Evolutionary conservation across 345 rosid species (phyloP), one percentile per base, ranked within the genome.

Genomic region (Salix exigua): DNA sequence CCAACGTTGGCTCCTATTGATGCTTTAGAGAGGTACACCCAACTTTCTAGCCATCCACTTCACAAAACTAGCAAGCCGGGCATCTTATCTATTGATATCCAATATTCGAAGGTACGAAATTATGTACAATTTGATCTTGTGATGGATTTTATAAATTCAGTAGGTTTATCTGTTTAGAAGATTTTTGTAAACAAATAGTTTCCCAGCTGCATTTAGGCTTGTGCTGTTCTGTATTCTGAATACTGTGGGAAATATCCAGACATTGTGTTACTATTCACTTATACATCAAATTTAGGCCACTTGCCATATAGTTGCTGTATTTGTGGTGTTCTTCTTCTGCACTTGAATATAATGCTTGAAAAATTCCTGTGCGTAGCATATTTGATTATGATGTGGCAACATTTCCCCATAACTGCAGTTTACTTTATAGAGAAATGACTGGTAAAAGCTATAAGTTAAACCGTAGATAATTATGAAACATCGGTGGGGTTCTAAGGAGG

Each of bases 11-110:
- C 95, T 70, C 72, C 96, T 25, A 37, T 84, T 75, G 91, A 88
- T 73, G 90, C 83, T 76, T 61, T 96, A 82, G 95, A 91, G 94
- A 89, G 86, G 79, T 94, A 88, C 80, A 96, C 97, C 61, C 98
- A 93, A 85, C 90, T 96, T 73, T 89, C 96, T 44, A 93, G 98
- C 87, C 96, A 93, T 82, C 99, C 98, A 7, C 95, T 96, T 80
- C 98, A 92, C 83, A 90, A 92, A 83, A 88, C 97, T 55, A 92
- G 74, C 87, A 96, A 87, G 79, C 97, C 97, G 0, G 97, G 98
- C 79, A 87, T 96, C 75, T 60, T 85, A 61, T 92, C 97, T 3
- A 82, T 93, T 76, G 95, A 96, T 81, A 89, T 96, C 75, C 80
- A 86, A 38, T 77, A 82, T 83, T 82, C 93, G 46, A 92, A 93